Evolutionary conservation across 805 yeast species (phyloP).

Genomic region (Metschnikowia chrysomelidarum): DNA sequence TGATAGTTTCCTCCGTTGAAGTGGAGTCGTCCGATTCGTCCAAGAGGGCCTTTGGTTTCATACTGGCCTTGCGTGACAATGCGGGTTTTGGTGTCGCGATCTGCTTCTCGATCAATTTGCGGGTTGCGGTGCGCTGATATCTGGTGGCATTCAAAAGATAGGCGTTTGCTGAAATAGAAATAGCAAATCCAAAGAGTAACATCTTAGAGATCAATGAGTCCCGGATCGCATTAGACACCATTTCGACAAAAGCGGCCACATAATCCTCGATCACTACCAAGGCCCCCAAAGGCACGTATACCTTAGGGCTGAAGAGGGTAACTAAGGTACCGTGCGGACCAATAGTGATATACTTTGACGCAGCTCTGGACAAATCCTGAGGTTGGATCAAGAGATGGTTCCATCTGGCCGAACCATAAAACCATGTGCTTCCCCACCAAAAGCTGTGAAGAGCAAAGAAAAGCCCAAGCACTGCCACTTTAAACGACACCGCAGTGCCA

Average conservation of each 20-base stretch:
- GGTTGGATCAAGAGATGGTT: constrained; percentile 17
- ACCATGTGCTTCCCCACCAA: constrained; percentile 71
- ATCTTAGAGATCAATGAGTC: constrained; percentile 80
- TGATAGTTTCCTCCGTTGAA: constrained; percentile 25
- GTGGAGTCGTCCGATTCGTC: constrained; percentile 18
- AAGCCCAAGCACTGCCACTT: constrained; percentile 55
- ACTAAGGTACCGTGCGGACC: constrained; percentile 53
- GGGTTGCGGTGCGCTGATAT: constrained; percentile 50
- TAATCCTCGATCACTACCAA: constrained; percentile 63
- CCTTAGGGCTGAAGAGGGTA: constrained; percentile 55
- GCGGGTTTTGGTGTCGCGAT: constrained; percentile 27
- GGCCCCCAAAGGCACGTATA: constrained; percentile 56
- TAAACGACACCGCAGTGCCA: constrained; percentile 49
- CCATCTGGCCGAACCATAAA: constrained; percentile 32
- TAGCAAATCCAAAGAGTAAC: constrained; percentile 65
- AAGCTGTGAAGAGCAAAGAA: constrained; percentile 64
- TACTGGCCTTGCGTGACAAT: constrained; percentile 4
- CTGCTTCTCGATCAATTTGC: constrained; percentile 40
- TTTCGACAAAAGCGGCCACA: constrained; percentile 48
- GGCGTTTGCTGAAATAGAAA: constrained; percentile 77
- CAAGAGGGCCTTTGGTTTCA: constrained; percentile 3
- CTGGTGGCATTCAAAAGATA: constrained; percentile 87
- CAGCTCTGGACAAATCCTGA: constrained; percentile 35
- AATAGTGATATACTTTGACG: constrained; percentile 44
- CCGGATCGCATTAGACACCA: constrained; percentile 65